Conservation (phyloP, 2,329 filamentous ascomycete species). For the Phialemonium atrogriseum region DNA sequence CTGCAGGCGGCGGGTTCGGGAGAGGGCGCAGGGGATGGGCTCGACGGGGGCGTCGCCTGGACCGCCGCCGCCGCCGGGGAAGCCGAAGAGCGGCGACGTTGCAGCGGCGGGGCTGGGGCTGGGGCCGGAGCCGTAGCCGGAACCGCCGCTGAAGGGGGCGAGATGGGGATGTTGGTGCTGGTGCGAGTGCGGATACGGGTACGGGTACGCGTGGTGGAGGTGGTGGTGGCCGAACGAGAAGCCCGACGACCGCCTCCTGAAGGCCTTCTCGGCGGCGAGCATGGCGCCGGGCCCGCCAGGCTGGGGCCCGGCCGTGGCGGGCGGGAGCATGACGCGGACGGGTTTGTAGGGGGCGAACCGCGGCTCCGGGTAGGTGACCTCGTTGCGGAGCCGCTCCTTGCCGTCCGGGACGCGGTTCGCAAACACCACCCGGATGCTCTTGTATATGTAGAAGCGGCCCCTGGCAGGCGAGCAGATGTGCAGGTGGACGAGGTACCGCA, state of each 20-base stretch:
- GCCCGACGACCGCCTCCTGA: constrained; percentile 48
- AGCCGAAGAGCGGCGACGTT: constrained; percentile 23
- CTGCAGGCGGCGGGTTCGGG: no score
- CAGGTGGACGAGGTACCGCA: constrained; percentile 86
- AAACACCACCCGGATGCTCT: constrained; percentile 88
- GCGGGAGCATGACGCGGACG: constrained; percentile 40
- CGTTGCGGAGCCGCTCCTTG: constrained; percentile 85
- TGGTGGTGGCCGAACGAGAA: constrained; percentile 24
- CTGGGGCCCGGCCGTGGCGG: constrained; percentile 16
- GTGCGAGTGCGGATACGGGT: no score
- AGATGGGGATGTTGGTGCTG: no score
- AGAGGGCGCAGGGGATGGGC: constrained; percentile 42
- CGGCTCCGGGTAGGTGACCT: constrained; percentile 83
- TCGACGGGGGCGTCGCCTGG: constrained; percentile 31
- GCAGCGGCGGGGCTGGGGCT: no score
- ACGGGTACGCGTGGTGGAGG: constrained; percentile 1
- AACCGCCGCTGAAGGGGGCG: no score
- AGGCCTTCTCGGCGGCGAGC: constrained; percentile 51
- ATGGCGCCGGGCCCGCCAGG: constrained; percentile 36
- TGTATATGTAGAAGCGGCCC: constrained; percentile 83
- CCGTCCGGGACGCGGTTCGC: constrained; percentile 93
- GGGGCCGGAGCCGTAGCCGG: no score
- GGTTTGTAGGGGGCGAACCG: constrained; percentile 80
- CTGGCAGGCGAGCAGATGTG: constrained; percentile 85
- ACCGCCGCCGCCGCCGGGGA: no score